Evolutionary conservation across 2,329 filamentous ascomycete genomes (phyloP).

Genomic region (Colletotrichum sp.): DNA sequence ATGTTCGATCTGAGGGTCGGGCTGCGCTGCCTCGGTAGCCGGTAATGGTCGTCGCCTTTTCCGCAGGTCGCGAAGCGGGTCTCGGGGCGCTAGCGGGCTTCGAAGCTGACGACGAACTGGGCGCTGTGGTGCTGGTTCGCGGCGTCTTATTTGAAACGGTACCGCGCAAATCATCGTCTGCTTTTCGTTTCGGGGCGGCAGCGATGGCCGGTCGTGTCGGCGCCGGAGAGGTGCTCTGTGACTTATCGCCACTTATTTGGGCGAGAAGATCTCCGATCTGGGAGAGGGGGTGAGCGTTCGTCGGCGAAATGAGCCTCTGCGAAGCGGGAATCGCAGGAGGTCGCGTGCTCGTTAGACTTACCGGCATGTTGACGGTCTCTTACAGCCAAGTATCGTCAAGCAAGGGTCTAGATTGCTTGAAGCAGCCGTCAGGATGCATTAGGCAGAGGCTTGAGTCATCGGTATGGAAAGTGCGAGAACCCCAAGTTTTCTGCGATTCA

Average conservation of each 20-base stretch:
- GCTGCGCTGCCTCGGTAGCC: constrained; percentile 21
- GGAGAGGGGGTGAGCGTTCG: not conserved
- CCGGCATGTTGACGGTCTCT: constrained; percentile 22
- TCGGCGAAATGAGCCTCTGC: not conserved
- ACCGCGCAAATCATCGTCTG: constrained; percentile 53
- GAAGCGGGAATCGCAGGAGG: not conserved
- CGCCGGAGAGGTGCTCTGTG: constrained; percentile 37
- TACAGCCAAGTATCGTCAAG: constrained; percentile 19
- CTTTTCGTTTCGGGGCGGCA: constrained; percentile 59
- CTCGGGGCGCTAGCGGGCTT: constrained; percentile 27
- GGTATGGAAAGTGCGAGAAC: constrained; percentile 12
- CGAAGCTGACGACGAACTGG: constrained; percentile 26
- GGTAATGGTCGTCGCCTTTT: constrained; percentile 1
- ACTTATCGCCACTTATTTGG: constrained; percentile 63
- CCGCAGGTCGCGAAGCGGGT: constrained; percentile 13
- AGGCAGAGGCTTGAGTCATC: constrained; percentile 21
- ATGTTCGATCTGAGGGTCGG: constrained; percentile 9
- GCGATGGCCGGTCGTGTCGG: constrained; percentile 33
- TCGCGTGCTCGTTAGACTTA: constrained; percentile 5
- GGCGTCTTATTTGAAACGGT: constrained; percentile 45
- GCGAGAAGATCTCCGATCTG: constrained; percentile 62
- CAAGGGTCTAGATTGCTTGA: constrained; percentile 21
- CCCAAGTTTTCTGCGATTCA: constrained; percentile 14
- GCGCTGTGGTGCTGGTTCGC: constrained; percentile 27
- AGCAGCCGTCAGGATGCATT: constrained; percentile 20